Evolutionary conservation across 208 protist genomes (phyloP), one percentile per base, ranked within the genome.

Genomic region (Novymonas esmeraldas): DNA sequence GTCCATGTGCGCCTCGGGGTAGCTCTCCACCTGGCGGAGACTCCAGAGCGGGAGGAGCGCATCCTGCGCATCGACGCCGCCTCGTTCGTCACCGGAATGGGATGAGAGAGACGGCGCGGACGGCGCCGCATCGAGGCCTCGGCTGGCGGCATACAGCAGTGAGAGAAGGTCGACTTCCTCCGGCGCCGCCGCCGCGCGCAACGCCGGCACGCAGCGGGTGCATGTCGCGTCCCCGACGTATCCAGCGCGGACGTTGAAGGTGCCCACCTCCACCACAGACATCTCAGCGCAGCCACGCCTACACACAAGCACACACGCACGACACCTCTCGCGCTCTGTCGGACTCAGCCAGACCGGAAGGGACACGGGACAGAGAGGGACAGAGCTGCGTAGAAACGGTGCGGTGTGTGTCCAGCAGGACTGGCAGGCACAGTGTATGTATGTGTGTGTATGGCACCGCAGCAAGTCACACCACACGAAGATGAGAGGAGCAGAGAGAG

Each of bases 221-320:
- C 87, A 89, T 0, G 50, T 64, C 22, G 78, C 57, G 58, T 96
- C 90, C 36, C 90, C 90, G 58, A 90, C 71, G 59, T 94, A 94
- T 3, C 90, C 90, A 16, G 78, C 83, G 29, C 90, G 81, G 1
- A 85, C 62, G 28, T 60, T 76, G 68, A 80, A 91, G 29, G 81
- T 82, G 11, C 90, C 90, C 16, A 96, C 63, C 56, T 96, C 90
- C 41, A 95, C 85, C 16, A 93, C 87, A 18, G 90, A 82, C 90
- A 61, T 61, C 45, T 18, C 36, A n/a, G n/a, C n/a, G n/a, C n/a
- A n/a, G n/a, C n/a, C n/a, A n/a, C n/a, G n/a, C n/a, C n/a, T 34
- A 20, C 33, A 20, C 29, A 38, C 29, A 13, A 38, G 26, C 33
- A 26, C 33, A 20, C 52, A 22, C 16, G 31, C 33, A 24, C 22